Base-by-base conservation (phyloP, 768 basidiomycete species). In the Kwoniella mangroviensis region DNA sequence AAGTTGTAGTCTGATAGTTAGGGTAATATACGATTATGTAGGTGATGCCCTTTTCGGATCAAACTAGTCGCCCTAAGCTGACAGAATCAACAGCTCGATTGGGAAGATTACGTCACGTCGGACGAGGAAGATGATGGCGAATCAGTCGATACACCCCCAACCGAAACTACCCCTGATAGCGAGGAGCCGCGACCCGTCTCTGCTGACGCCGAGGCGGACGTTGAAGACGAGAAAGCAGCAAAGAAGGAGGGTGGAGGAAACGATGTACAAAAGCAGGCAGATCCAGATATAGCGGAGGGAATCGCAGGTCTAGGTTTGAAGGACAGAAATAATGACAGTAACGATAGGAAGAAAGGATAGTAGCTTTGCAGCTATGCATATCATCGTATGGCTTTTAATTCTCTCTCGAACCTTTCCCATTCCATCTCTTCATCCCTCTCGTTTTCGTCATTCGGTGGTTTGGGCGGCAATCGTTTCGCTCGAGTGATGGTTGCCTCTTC, bases 21-120 rank as follows among this genome's bases (percentile, higher is more conserved):
- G 96, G 65, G 91, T 98, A 53, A 88, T 98, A 54, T 98, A 90
- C 83, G 96, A 99, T 82, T 95, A 94, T 58, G 96, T 98, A 79
- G 79, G 92, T 88, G 65, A 3, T 6, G 5, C 7, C 51, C 22
- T 54, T 0, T 10, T 42, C 34, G 10, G 15, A 15, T 63, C 19
- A 54, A 10, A 12, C 34, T 7, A 28, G 13, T 24, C 26, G 13
- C 43, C 57, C 54, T 5, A 62, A 52, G 53, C 72, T 69, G 28
- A 71, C 40, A 43, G 19, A 26, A 26, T 49, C 51, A 51, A 41
- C 43, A 77, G 72, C 71, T 76, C 45, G 73, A 75, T 55, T 73
- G 72, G 28, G 65, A 70, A 45, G 79, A 81, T 60, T 81, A 77
- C 58, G 68, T 67, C n/a, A 69, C 72, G 2, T 73, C 73, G 11